A percentile compares a stretch with the other conserved stretches of the same genome.
These are phyloP conservation scores for Lecanosticta acicola DNA, from an alignment of 2,329 filamentous ascomycete genomes.

Conservation along the genomic window DNA sequence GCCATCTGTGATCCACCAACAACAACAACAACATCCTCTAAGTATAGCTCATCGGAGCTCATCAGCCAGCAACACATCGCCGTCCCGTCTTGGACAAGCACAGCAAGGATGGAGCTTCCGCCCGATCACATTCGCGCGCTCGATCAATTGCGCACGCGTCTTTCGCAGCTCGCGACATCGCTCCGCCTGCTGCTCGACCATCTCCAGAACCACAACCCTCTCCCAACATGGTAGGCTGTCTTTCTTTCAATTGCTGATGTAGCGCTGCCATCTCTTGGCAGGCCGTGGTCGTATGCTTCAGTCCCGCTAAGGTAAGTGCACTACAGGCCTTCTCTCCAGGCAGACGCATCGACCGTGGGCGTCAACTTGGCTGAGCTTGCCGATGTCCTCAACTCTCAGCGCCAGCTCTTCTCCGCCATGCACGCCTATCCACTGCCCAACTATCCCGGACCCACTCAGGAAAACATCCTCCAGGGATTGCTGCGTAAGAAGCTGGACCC, in stretches of 20 bases:
- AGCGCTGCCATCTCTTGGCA: neutral
- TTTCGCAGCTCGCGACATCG: slow-evolving; percentile 26
- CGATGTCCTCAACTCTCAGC: slow-evolving; percentile 59
- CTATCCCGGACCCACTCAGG: slow-evolving; percentile 60
- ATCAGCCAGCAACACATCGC: no score
- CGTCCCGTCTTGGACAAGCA: no score
- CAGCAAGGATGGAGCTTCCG: slow-evolving; percentile 17
- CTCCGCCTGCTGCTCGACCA: slow-evolving; percentile 23
- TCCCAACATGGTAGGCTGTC: slow-evolving; percentile 32
- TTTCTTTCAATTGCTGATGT: slow-evolving; percentile 3
- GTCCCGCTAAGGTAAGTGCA: slow-evolving; percentile 24
- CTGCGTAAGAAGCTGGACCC: slow-evolving; percentile 81
- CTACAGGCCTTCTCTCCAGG: slow-evolving; percentile 29
- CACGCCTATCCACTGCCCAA: slow-evolving; percentile 71
- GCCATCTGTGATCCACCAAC: no score
- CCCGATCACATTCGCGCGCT: slow-evolving; percentile 27
- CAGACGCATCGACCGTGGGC: slow-evolving; percentile 24
- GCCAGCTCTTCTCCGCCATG: slow-evolving; percentile 61
- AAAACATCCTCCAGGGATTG: slow-evolving; percentile 58
- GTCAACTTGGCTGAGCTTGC: slow-evolving; percentile 64
- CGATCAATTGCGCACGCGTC: slow-evolving; percentile 31
- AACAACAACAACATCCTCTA: no score
- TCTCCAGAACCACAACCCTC: slow-evolving; percentile 26
- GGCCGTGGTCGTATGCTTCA: no score
- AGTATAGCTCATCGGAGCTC: no score